phyloP scores from a whole-genome alignment of 192 early-diverging fungal species.

The Entophlyctis helioformis region DNA sequence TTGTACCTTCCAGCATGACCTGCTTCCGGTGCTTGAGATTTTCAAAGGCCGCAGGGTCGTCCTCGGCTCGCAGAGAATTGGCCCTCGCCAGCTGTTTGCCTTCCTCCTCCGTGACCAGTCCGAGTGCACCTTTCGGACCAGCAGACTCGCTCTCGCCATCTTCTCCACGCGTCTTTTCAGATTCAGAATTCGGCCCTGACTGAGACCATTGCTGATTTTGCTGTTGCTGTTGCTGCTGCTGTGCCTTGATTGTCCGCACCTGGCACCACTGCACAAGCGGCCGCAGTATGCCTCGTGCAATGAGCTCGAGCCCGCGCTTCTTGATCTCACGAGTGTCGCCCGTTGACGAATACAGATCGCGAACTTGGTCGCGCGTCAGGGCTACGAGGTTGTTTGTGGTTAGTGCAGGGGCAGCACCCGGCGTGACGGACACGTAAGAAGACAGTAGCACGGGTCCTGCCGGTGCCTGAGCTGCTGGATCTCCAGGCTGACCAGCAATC shows the following conservation, averaged over 20 bases:
- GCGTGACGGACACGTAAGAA: background rate
- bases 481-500: slow-evolving; percentile 12
- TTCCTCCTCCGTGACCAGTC: slow-evolving; percentile 26
- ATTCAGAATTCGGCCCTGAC: slow-evolving; percentile 7
- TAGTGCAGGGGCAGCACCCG: slow-evolving; percentile 21
- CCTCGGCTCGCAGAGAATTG: slow-evolving; percentile 26
- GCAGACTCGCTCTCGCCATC: background rate
- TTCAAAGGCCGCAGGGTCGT: slow-evolving; percentile 80
- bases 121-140: slow-evolving; percentile 11
- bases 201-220: no score
- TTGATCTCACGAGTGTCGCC: slow-evolving; percentile 40
- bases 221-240: no score
- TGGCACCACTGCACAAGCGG: slow-evolving; percentile 32
- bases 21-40: slow-evolving; percentile 78
- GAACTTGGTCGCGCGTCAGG: slow-evolving; percentile 42
- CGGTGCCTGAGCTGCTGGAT: background rate
- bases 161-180: slow-evolving; percentile 6
- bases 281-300: slow-evolving; percentile 35
- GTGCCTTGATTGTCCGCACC: no score
- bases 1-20: slow-evolving; percentile 62
- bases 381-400: slow-evolving; percentile 34
- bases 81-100: slow-evolving; percentile 1
- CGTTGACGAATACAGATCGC: slow-evolving; percentile 34
- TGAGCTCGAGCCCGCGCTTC: slow-evolving; percentile 35
- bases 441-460: background rate